A percentile compares a stretch with the other conserved stretches of the same genome.
Conservation (phyloP, 2,329 filamentous ascomycete genomes). For the Fusarium sp. region DNA sequence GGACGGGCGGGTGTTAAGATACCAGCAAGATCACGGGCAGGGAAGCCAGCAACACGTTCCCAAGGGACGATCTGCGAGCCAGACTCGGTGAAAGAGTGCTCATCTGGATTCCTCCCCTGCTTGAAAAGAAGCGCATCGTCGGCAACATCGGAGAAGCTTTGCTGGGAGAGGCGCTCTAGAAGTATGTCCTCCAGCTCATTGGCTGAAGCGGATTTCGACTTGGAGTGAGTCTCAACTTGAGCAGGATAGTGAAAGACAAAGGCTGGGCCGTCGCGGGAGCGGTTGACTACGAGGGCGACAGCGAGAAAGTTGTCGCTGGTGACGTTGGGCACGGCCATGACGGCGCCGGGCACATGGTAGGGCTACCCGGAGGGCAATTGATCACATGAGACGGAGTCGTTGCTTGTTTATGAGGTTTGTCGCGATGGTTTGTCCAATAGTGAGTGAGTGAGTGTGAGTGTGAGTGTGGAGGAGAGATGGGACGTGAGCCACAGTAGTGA, state of each 20-base stretch:
- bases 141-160: slow-evolving; percentile 50
- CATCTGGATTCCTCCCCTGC: slow-evolving; percentile 63
- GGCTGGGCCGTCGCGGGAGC: slow-evolving; percentile 80
- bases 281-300: slow-evolving; percentile 77
- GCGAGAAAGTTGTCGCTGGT: slow-evolving; percentile 70
- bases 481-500: slow-evolving; percentile 32
- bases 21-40: slow-evolving; percentile 81
- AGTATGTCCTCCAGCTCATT: slow-evolving; percentile 64
- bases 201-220: slow-evolving; percentile 48
- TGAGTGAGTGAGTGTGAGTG: slow-evolving; percentile 9
- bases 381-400: slow-evolving; percentile 7
- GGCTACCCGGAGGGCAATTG: slow-evolving; percentile 5
- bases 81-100: slow-evolving; percentile 65
- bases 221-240: slow-evolving; percentile 55
- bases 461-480: slow-evolving; percentile 29
- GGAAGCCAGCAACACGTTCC: slow-evolving; percentile 79
- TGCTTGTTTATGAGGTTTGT: slow-evolving; percentile 15
- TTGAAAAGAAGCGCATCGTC: slow-evolving; percentile 56
- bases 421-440: slow-evolving; percentile 23
- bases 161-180: slow-evolving; percentile 58
- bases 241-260: slow-evolving; percentile 92
- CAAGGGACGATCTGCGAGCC: slow-evolving; percentile 71
- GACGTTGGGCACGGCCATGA: slow-evolving; percentile 60
- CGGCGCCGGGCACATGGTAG: slow-evolving; percentile 40
- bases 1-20: slow-evolving; percentile 79